phyloP scores from a whole-genome alignment of 2,329 filamentous ascomycete species.

The Chrysoporthe cubensis region DNA sequence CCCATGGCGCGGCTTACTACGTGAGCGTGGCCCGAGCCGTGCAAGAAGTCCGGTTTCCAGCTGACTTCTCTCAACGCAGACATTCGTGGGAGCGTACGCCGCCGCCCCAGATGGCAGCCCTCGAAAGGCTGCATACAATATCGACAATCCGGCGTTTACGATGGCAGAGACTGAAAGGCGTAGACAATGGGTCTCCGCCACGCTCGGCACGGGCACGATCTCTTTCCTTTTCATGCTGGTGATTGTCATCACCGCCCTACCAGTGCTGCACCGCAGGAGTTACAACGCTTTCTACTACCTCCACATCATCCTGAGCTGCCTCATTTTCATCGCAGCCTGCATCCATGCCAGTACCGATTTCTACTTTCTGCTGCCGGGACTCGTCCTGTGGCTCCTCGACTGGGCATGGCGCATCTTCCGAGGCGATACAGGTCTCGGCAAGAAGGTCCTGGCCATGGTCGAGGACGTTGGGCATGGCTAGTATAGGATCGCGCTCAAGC shows the following conservation, averaged over 20 bases:
- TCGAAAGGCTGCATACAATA: background rate
- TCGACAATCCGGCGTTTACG: background rate
- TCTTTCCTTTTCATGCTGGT: background rate
- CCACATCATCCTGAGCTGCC: background rate
- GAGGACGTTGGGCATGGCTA: too few species aligned
- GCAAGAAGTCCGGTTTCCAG: background rate
- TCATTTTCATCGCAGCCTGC: background rate
- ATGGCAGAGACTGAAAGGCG: background rate
- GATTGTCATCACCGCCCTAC: background rate
- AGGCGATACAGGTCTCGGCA: background rate
- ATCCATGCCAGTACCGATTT: background rate
- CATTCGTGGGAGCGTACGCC: conserved; percentile 12
- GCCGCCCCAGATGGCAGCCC: background rate
- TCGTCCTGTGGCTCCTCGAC: background rate
- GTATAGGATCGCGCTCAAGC: too few species aligned
- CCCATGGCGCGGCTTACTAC: background rate
- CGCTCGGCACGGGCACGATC: background rate
- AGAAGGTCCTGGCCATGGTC: too few species aligned
- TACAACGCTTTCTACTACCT: background rate
- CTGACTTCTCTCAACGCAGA: background rate
- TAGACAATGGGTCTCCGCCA: background rate
- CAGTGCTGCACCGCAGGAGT: background rate
- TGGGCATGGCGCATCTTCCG: background rate
- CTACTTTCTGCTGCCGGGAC: background rate
- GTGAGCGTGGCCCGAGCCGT: background rate